Conservation (phyloP, 805 yeast genomes). For the Cyberlindnera euphorbiae region DNA sequence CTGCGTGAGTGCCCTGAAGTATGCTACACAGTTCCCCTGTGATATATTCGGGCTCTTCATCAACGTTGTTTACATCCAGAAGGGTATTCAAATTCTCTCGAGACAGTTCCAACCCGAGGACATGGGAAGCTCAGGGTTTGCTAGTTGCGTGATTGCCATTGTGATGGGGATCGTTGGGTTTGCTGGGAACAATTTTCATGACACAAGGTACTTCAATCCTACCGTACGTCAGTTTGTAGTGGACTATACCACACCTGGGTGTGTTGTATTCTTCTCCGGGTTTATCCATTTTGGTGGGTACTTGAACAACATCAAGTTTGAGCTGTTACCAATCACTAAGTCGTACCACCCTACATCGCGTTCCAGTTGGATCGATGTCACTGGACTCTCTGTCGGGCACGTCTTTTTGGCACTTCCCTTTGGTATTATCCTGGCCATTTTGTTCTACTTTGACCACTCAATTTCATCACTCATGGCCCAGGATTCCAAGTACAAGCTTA, state of each 20-base stretch:
- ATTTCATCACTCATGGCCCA: conserved; percentile 93
- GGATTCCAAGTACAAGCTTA: conserved; percentile 70
- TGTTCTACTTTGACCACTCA: conserved; percentile 94
- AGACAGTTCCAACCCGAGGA: conserved; percentile 54
- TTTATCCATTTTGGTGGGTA: conserved; percentile 89
- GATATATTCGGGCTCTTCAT: conserved; percentile 92
- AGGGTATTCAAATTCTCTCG: conserved; percentile 78
- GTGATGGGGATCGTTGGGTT: conserved; percentile 76
- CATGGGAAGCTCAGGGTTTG: conserved; percentile 51
- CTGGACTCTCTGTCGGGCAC: conserved; percentile 50
- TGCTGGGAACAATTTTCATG: conserved; percentile 44
- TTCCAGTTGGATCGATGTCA: conserved; percentile 36
- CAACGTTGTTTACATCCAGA: conserved; percentile 80
- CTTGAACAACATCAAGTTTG: conserved; percentile 50
- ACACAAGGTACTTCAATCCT: conserved; percentile 58
- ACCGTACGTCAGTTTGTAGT: conserved; percentile 62
- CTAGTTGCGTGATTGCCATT: conserved; percentile 69
- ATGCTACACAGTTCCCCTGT: conserved; percentile 78
- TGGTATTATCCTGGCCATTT: conserved; percentile 75
- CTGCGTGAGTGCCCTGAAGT: conserved; percentile 58
- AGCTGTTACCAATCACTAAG: conserved; percentile 60
- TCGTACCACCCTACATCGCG: conserved; percentile 70
- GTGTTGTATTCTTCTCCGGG: conserved; percentile 88
- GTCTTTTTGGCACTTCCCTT: conserved; percentile 91
- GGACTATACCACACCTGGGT: conserved; percentile 82